Evolutionary conservation across 768 basidiomycete species (phyloP), one percentile per base, ranked within the genome.

Genomic region (Phylloporus scabripes): DNA sequence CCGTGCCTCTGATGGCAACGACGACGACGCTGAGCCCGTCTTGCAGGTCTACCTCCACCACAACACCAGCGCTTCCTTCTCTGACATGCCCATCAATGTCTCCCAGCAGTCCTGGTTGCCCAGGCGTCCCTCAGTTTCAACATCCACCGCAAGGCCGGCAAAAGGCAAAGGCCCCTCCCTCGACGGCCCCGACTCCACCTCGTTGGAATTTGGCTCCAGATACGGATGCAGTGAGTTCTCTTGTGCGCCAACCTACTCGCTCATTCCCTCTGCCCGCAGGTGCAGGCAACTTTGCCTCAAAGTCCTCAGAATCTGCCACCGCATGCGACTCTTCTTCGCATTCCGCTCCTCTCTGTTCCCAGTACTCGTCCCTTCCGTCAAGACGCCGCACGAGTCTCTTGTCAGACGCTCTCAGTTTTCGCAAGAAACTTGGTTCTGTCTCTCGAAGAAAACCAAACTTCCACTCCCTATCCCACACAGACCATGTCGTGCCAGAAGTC

Each of bases 401-500:
- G n/a, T 64, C 70, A 14, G 79, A 77, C 52, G 77, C 73, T 0
- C 61, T 82, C 26, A 64, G 70, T 48, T 66, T 79, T 48, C 64
- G 64, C 15, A 64, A 54, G 50, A 80, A 68, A 56, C 70, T 81
- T 46, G 73, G 74, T 23, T 57, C 62, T 2, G 55, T 58, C 21
- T 62, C 63, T 12, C 73, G 76, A 29, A 76, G 70, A 48, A 75
- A 73, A 42, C 56, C 70, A 46, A 58, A 63, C 33, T 5, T 47
- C 12, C 32, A 38, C n/a, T 62, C 66, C 48, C 55, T 48, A 18
- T 45, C 59, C 14, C 48, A 65, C 31, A 58, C 72, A n/a, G 67
- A 61, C 45, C 72, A 73, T 18, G 63, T 83, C 36, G 68, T 85
- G 44, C 79, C 85, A 15, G 85, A 79, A 33, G 83, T 89, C 43